phyloP scores from a whole-genome alignment of 1,284 basidiomycete genomes.

The Puccinia coronata region DNA sequence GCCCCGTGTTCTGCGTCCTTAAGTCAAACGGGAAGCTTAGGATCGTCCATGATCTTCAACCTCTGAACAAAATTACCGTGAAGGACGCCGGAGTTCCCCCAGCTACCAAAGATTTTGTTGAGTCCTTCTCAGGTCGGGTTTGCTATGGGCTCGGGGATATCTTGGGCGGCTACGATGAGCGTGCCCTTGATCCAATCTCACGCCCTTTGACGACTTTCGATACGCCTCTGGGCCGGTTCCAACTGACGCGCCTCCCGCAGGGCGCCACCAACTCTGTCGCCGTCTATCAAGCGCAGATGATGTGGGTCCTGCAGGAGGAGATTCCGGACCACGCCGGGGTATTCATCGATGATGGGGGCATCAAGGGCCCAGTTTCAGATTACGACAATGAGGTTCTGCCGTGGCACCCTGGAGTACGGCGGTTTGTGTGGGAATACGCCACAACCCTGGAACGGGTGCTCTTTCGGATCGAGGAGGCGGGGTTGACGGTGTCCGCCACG shows the following conservation, averaged over 20 bases:
- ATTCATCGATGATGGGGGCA: constrained; percentile 20
- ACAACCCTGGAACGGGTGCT: constrained; percentile 6
- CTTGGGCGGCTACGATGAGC: too few species aligned
- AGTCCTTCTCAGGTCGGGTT: background rate
- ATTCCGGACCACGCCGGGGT: background rate
- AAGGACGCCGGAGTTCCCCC: background rate
- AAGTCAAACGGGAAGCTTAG: constrained; percentile 4
- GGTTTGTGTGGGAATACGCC: constrained; percentile 16
- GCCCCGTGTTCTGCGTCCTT: background rate
- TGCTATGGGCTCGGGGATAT: background rate
- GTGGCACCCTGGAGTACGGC: background rate
- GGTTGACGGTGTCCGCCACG: background rate
- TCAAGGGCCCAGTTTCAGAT: background rate
- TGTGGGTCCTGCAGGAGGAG: background rate
- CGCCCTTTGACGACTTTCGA: background rate
- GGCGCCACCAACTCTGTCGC: constrained; percentile 8
- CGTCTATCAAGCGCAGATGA: constrained; percentile 16
- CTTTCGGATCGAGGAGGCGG: constrained; percentile 28
- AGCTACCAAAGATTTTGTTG: background rate
- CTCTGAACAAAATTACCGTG: constrained; percentile 19
- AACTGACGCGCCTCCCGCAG: background rate
- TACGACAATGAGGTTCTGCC: background rate
- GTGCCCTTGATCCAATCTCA: too few species aligned
- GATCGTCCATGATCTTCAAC: constrained; percentile 8
- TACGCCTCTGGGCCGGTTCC: too few species aligned